These are phyloP conservation scores for Baffinella frigidus DNA, from an alignment of 208 protist genomes.

Conservation along the genomic window DNA sequence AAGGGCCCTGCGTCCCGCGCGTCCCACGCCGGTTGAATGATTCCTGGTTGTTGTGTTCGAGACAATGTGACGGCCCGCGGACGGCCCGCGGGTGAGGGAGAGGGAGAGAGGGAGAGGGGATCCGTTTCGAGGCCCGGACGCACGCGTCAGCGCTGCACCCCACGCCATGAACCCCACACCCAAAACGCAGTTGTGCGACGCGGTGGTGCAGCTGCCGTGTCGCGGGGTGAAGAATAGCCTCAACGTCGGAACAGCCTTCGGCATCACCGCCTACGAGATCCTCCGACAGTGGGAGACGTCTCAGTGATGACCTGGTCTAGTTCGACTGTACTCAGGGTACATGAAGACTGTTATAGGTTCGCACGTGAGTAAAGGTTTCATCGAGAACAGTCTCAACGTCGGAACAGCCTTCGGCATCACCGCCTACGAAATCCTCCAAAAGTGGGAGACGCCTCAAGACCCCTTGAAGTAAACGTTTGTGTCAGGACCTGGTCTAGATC, in stretches of 20 bases:
- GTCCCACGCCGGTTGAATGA: too few species aligned
- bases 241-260: slow-evolving; percentile 27
- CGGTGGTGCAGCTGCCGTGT: slow-evolving; percentile 19
- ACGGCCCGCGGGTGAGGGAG: not conserved
- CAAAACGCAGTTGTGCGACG: not conserved
- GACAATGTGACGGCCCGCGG: not conserved
- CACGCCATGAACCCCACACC: not conserved
- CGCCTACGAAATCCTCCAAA: slow-evolving; percentile 1
- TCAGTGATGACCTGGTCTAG: too few species aligned
- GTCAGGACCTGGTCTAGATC: too few species aligned
- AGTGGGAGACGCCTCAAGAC: too few species aligned
- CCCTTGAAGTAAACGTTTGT: too few species aligned
- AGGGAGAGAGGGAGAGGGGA: not conserved
- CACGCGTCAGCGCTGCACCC: not conserved
- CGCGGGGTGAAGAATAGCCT: slow-evolving; percentile 16
- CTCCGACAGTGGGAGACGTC: not conserved
- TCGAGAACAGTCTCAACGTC: slow-evolving; percentile 47
- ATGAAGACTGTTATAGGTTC: too few species aligned
- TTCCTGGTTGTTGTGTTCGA: not conserved
- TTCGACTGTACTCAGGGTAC: too few species aligned
- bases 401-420: slow-evolving; percentile 4
- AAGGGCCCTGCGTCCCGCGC: too few species aligned
- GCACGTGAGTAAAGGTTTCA: too few species aligned
- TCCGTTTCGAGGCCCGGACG: not conserved
- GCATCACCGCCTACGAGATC: slow-evolving; percentile 40